A percentile compares a stretch with the other conserved stretches of the same genome.
phyloP scores from a whole-genome alignment of 345 rosid genomes.

The Moringa oleifera region DNA sequence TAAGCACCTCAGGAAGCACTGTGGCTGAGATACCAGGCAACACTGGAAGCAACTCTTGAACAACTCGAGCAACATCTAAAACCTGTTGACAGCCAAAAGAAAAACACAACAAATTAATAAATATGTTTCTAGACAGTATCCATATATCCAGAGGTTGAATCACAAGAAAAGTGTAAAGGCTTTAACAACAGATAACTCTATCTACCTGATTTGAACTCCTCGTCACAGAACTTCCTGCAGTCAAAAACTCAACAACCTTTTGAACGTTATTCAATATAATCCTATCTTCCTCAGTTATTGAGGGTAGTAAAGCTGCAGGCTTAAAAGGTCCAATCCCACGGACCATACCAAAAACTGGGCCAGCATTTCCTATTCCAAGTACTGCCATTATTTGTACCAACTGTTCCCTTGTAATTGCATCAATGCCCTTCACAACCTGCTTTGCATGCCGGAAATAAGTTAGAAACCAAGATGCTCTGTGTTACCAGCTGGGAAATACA shows the following conservation, averaged over 20 bases:
- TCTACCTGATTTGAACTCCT: conserved; percentile 57
- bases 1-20: conserved; percentile 68
- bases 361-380: conserved; percentile 54
- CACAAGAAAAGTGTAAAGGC: not conserved
- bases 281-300: conserved; percentile 79
- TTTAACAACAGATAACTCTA: not conserved
- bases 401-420: conserved; percentile 91
- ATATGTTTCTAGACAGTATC: not conserved
- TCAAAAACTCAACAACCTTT: conserved; percentile 70
- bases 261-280: conserved; percentile 67
- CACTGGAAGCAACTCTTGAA: conserved; percentile 68
- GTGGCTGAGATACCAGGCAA: conserved; percentile 74
- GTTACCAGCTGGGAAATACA: conserved; percentile 1
- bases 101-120: not conserved
- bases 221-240: conserved; percentile 60
- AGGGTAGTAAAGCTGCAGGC: conserved; percentile 71
- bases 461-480: not conserved
- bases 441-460: conserved; percentile 10
- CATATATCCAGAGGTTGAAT: not conserved
- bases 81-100: conserved; percentile 28
- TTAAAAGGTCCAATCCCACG: conserved; percentile 69
- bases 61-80: conserved; percentile 41
- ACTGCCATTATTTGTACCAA: conserved; percentile 63
- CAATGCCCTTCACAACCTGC: conserved; percentile 94
- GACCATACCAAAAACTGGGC: conserved; percentile 79